Evolutionary conservation across 495 filamentous ascomycete genomes (phyloP).

Genomic region (Penicillium malachiteum): DNA sequence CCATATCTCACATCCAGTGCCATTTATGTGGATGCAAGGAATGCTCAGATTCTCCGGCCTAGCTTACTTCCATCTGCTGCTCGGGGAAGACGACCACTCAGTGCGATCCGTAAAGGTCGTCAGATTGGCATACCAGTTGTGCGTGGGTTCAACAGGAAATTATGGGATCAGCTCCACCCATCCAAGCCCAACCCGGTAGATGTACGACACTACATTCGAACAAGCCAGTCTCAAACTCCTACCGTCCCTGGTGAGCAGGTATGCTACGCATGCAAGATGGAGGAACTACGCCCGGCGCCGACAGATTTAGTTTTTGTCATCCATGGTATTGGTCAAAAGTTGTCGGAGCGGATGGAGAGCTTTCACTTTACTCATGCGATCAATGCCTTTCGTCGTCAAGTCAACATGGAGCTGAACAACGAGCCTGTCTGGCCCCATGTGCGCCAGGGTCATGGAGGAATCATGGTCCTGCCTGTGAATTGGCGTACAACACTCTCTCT

Average conservation of each 20-base stretch:
- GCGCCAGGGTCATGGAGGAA: slow-evolving; percentile 64
- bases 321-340: slow-evolving; percentile 94
- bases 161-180: slow-evolving; percentile 76
- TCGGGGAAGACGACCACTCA: slow-evolving; percentile 72
- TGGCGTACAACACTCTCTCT: slow-evolving; percentile 87
- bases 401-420: slow-evolving; percentile 81
- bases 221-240: slow-evolving; percentile 31
- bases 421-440: slow-evolving; percentile 71
- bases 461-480: slow-evolving; percentile 79
- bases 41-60: slow-evolving; percentile 78
- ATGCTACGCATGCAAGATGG: slow-evolving; percentile 52
- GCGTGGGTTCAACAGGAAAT: slow-evolving; percentile 75
- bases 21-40: slow-evolving; percentile 72
- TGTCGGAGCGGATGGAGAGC: slow-evolving; percentile 93
- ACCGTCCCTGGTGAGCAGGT: slow-evolving; percentile 32
- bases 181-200: slow-evolving; percentile 49
- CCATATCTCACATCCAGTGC: slow-evolving; percentile 70
- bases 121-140: slow-evolving; percentile 83
- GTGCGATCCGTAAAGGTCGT: slow-evolving; percentile 78
- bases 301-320: slow-evolving; percentile 88
- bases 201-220: slow-evolving; percentile 50
- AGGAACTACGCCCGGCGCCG: slow-evolving; percentile 68
- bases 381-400: slow-evolving; percentile 79
- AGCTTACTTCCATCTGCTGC: slow-evolving; percentile 78
- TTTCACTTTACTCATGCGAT: slow-evolving; percentile 96